These are phyloP conservation scores for Leishmania braziliensis DNA, from an alignment of 208 protist species.

Conservation along the genomic window DNA sequence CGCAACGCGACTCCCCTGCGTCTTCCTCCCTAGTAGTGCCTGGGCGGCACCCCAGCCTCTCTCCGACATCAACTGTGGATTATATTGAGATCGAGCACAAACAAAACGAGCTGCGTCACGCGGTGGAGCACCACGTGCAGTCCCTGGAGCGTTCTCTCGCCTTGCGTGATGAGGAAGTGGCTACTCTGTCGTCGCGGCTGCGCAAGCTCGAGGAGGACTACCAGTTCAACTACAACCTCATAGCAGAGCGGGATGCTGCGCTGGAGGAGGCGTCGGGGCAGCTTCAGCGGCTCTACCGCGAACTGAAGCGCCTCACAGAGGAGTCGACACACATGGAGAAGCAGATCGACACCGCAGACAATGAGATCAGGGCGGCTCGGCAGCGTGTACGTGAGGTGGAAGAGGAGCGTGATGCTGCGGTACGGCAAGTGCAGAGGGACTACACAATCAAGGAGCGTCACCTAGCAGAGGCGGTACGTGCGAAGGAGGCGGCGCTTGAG, in stretches of 20 bases:
- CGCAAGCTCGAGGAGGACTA: slow-evolving; percentile 87
- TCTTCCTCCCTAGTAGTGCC: slow-evolving; percentile 11
- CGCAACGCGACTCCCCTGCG: slow-evolving; percentile 7
- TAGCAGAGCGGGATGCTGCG: slow-evolving; percentile 82
- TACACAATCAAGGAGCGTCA: slow-evolving; percentile 61
- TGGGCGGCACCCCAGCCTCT: slow-evolving; percentile 13
- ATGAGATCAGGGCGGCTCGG: slow-evolving; percentile 39
- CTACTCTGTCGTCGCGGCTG: slow-evolving; percentile 54
- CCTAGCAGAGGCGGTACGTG: slow-evolving; percentile 39
- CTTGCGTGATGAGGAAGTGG: slow-evolving; percentile 71
- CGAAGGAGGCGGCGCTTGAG: slow-evolving; percentile 55
- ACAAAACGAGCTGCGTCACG: slow-evolving; percentile 78
- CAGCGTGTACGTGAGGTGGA: slow-evolving; percentile 65
- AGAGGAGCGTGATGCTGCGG: slow-evolving; percentile 49
- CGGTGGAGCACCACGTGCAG: slow-evolving; percentile 72
- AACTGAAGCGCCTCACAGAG: slow-evolving; percentile 59
- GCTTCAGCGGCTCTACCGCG: slow-evolving; percentile 78
- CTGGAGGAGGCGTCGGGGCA: slow-evolving; percentile 81
- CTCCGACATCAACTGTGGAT: slow-evolving; percentile 43
- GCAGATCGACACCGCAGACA: slow-evolving; percentile 44
- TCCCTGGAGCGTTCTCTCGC: slow-evolving; percentile 66
- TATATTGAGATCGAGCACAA: slow-evolving; percentile 85
- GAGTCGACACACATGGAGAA: slow-evolving; percentile 43
- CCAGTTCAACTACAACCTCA: slow-evolving; percentile 90
- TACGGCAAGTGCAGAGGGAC: slow-evolving; percentile 46